These are phyloP conservation scores for Penicillium angulare DNA, from an alignment of 495 filamentous ascomycete genomes.

Conservation along the genomic window DNA sequence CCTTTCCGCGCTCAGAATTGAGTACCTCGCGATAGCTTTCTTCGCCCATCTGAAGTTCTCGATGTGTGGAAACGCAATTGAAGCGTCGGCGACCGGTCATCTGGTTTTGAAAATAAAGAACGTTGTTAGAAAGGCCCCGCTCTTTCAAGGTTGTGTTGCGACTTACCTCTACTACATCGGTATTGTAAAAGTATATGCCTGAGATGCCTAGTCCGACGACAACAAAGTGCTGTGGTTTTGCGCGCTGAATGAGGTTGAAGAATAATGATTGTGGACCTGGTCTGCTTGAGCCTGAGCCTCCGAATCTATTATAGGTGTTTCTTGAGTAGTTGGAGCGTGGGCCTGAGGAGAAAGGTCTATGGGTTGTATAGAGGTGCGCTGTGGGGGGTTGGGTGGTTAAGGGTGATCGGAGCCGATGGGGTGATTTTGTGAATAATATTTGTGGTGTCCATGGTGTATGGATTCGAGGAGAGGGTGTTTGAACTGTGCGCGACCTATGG, in stretches of 20 bases:
- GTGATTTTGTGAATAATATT: not conserved
- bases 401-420: not conserved
- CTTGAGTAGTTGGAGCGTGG: conserved; percentile 6
- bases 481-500: not conserved
- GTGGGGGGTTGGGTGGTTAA: not conserved
- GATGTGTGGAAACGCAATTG: conserved; percentile 63
- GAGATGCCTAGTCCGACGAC: conserved; percentile 28
- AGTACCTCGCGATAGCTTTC: conserved; percentile 53
- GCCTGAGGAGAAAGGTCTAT: conserved; percentile 21
- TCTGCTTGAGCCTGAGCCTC: not conserved
- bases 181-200: conserved; percentile 67
- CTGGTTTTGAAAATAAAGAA: conserved; percentile 13
- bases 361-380: not conserved
- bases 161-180: conserved; percentile 71
- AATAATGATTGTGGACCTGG: conserved; percentile 14
- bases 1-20: conserved; percentile 39
- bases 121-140: not conserved
- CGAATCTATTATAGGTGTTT: conserved; percentile 35
- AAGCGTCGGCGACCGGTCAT: conserved; percentile 77
- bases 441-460: conserved; percentile 1
- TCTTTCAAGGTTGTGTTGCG: not conserved
- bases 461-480: not conserved
- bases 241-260: conserved; percentile 13
- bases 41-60: conserved; percentile 53
- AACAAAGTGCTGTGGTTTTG: conserved; percentile 35